Evolutionary conservation across 2,329 filamentous ascomycete species (phyloP).

Genomic region (Cladophialophora carrionii): DNA sequence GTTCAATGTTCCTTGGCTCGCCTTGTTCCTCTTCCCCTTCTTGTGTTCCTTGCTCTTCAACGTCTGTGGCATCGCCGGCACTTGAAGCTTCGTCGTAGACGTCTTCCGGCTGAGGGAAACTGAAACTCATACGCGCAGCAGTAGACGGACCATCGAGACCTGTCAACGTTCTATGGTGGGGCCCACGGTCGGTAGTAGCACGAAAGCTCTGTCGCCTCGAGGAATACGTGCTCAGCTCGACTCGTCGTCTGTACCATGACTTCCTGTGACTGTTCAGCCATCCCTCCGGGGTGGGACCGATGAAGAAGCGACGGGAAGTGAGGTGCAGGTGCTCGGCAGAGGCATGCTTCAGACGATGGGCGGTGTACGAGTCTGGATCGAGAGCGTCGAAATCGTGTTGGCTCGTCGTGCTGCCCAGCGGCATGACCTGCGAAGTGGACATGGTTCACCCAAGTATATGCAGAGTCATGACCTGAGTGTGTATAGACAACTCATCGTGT

Average conservation of each 20-base stretch:
- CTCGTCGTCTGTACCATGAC: conserved; percentile 61
- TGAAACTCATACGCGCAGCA: conserved; percentile 39
- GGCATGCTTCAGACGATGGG: conserved; percentile 62
- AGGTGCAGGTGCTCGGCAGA: conserved; percentile 64
- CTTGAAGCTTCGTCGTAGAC: conserved; percentile 36
- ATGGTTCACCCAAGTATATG: conserved; percentile 10
- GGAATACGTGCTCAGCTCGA: conserved; percentile 52
- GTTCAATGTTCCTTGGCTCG: conserved; percentile 29
- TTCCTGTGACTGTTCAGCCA: conserved; percentile 67
- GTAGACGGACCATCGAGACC: conserved; percentile 41
- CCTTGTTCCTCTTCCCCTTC: conserved; percentile 26
- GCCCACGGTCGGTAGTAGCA: conserved; percentile 50
- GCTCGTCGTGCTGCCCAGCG: conserved; percentile 26
- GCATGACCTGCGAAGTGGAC: conserved; percentile 28
- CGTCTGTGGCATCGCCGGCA: conserved; percentile 21
- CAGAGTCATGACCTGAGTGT: background rate
- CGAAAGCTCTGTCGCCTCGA: conserved; percentile 57
- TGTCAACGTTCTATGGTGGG: conserved; percentile 45
- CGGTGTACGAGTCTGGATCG: conserved; percentile 57
- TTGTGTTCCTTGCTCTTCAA: conserved; percentile 21
- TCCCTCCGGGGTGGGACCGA: conserved; percentile 66
- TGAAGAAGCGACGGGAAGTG: conserved; percentile 65
- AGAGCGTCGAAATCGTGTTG: conserved; percentile 42
- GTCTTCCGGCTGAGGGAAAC: conserved; percentile 45
- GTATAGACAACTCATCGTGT: background rate